These are phyloP conservation scores for Acanthochlamys bracteata DNA, from an alignment of 106 monocot genomes.

Conservation along the genomic window DNA sequence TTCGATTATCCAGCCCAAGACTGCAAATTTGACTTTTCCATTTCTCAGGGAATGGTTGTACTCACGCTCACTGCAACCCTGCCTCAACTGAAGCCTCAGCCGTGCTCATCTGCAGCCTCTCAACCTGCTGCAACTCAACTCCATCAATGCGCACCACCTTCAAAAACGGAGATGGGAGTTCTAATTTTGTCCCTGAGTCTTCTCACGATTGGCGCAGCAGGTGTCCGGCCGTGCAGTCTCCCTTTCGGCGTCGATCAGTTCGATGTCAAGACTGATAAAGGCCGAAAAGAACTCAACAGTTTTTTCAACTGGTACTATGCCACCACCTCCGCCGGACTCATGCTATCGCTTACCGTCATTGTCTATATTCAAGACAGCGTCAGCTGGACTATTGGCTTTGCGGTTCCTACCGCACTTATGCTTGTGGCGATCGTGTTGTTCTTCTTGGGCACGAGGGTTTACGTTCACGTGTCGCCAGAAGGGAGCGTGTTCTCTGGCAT, in stretches of 20 bases:
- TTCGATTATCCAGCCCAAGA: too few species aligned
- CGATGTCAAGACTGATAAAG: conserved; percentile 24
- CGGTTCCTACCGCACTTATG: conserved; percentile 35
- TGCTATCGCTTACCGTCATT: conserved; percentile 36
- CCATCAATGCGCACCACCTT: conserved; percentile 20
- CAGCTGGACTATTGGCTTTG: conserved; percentile 67
- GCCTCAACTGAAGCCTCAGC: conserved; percentile 17
- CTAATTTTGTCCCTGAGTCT: conserved; percentile 25
- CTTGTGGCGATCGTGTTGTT: conserved; percentile 30
- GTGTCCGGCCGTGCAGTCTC: conserved; percentile 34
- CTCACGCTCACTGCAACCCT: conserved; percentile 36
- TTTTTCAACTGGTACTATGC: conserved; percentile 92
- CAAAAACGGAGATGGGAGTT: conserved; percentile 16
- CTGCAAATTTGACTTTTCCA: too few species aligned
- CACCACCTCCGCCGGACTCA: conserved; percentile 32
- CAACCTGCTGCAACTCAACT: background rate
- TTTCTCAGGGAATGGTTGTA: conserved; percentile 45
- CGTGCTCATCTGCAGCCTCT: conserved; percentile 4
- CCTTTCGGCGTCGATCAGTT: conserved; percentile 63
- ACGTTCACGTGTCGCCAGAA: conserved; percentile 20
- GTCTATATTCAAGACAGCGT: conserved; percentile 65
- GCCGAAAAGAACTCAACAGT: conserved; percentile 34
- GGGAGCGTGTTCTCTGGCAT: conserved; percentile 31
- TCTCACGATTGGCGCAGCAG: conserved; percentile 28
- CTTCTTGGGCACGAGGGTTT: conserved; percentile 34